Base-by-base conservation (phyloP, 441 rosid genomes). In the Adansonia gregorii region DNA sequence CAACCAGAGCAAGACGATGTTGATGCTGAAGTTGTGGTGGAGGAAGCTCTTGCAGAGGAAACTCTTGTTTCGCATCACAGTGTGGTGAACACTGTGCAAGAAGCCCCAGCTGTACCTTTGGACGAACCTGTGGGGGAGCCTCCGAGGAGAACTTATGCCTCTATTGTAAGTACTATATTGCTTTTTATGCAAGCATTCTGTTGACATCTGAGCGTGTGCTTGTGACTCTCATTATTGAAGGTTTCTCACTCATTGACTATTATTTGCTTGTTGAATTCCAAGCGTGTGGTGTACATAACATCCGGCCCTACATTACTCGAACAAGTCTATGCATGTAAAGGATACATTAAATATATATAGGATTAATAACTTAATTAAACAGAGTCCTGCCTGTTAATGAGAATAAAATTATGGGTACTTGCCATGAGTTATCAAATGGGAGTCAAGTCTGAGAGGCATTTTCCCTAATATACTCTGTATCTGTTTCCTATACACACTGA, bases 91-190 rank as follows among this genome's bases (percentile, higher is more conserved):
- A 73, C 82, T 3, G 79, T 86, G 54, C 88, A 81, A 56, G 85
- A 84, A 66, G 59, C 81, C 15, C 79, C 80, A 6, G 84, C 86
- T 72, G 78, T 80, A 19, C 76, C 83, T 15, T 70, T 68, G 20
- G 92, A 86, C 77, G 92, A 89, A 85, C 89, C 89, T 3, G 85
- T 68, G 43, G 92, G 78, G 79, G 93, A 89, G 77, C 85, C 83
- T 65, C 67, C 80, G 14, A 88, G 84, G 85, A 89, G 83, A 85
- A 91, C 93, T 56, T 91, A 88, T 64, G 95, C 95, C 35, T 88
- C 93, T 48, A 88, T 91, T 66, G 95, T 91, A 66, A 24, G 51
- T 85, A 15, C 74, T 51, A 35, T 70, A 3, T 77, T 77, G 17
- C 54, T 79, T 54, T 59, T 3, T 8, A 67, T 78, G 74, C 56